Base-by-base conservation (phyloP, 345 rosid species). In the Euphorbia peplus region DNA sequence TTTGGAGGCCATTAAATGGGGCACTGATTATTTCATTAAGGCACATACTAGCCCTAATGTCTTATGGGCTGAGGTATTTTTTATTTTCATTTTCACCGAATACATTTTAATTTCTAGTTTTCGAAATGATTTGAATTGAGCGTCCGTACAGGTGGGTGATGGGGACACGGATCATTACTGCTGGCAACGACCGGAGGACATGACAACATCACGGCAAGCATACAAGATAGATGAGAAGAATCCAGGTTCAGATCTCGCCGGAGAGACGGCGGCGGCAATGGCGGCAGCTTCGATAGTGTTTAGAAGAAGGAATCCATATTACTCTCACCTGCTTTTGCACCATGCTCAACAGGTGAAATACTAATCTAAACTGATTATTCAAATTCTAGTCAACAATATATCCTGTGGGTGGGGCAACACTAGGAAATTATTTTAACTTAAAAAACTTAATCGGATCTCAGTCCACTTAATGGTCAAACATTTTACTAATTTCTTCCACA, bases 241-340 rank as follows among this genome's bases (percentile, higher is more conserved):
- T 54, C 96, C 91, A 0, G 93, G 96, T n/a, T 63, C 91, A 8
- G 91, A 90, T 48, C 79, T 90, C 0, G 88, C 96, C 0, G 90
- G 77, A 0, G 90, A 88, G 76, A 82, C 87, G 1, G 87, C 93
- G 0, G 90, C 90, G 1, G 91, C 93, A 0, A 70, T 90, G 67
- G 96, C 93, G 5, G 88, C 91, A 0, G 85, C 90, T n/a, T 86
- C 89, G 41, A 57, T 88, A 12, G 89, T 84, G 18, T 90, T 90
- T 63, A 57, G 18, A 29, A 9, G 48, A 0, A 37, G 13, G 1
- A 78, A 83, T 57, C 54, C 71, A 1, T 28, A 59, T 7, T 86
- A 88, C 14, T 66, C 96, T 15, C 39, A 77, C 58, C 41, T 63
- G 22, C 92, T 89, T 25, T 42, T 84, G 39, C 28, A 7, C 59